Conservation (phyloP, 768 basidiomycete species). For the Amanita molliuscula region DNA sequence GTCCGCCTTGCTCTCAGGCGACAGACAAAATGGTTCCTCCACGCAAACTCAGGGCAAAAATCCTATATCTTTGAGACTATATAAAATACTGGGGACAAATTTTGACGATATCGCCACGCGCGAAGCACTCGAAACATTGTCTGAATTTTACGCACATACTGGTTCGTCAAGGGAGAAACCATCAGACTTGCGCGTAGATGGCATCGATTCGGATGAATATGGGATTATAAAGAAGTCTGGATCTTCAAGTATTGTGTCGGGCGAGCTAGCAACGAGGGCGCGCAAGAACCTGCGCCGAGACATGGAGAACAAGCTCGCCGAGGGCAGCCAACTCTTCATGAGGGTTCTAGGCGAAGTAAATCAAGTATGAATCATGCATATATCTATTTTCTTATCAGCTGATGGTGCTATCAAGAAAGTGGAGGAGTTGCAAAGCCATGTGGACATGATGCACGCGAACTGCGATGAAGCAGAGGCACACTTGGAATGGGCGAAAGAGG, state of each 20-base stretch:
- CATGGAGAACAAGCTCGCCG: constrained; percentile 72
- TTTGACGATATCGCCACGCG: constrained; percentile 69
- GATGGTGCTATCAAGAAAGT: constrained; percentile 57
- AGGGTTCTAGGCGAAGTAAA: constrained; percentile 83
- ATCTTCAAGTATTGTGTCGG: constrained; percentile 23
- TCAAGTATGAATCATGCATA: constrained; percentile 46
- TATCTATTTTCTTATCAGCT: constrained; percentile 4
- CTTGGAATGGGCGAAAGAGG: constrained; percentile 61
- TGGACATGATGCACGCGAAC: constrained; percentile 67
- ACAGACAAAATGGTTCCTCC: constrained; percentile 14
- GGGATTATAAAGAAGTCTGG: constrained; percentile 11
- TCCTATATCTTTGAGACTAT: constrained; percentile 79
- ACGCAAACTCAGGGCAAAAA: constrained; percentile 32
- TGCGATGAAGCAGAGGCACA: constrained; percentile 82
- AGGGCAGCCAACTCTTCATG: constrained; percentile 77
- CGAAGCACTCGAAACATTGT: constrained; percentile 77
- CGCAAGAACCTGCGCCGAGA: constrained; percentile 76
- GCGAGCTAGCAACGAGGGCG: constrained; percentile 62
- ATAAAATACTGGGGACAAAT: constrained; percentile 78
- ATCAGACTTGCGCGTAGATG: constrained; percentile 12
- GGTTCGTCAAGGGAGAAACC: constrained; percentile 24
- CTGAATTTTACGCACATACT: constrained; percentile 53
- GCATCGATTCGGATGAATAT: constrained; percentile 23
- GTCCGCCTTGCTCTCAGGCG: constrained; percentile 8
- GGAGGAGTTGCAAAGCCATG: constrained; percentile 64